Conservation (phyloP, 106 monocot genomes). For the Cymbidium sinense region DNA sequence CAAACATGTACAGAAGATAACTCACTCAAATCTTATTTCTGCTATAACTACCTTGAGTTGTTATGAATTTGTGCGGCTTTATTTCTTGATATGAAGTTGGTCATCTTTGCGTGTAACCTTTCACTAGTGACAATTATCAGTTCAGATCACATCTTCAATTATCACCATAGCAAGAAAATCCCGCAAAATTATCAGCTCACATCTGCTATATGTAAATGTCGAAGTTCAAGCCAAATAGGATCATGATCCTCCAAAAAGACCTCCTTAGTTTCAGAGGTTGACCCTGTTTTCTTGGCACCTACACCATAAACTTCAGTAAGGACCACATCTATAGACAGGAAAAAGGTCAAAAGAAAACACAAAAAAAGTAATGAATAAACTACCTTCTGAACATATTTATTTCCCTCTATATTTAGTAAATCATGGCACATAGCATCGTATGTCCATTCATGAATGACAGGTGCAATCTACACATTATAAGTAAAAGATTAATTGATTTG, state of each 20-base stretch:
- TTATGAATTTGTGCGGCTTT: constrained; percentile 89
- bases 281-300: constrained; percentile 69
- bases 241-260: constrained; percentile 94
- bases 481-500: not conserved
- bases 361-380: not conserved
- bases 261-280: constrained; percentile 75
- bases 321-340: not conserved
- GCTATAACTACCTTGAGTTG: constrained; percentile 34
- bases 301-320: constrained; percentile 1
- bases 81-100: constrained; percentile 74
- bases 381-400: constrained; percentile 81
- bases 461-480: constrained; percentile 54
- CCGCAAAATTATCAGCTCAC: constrained; percentile 21
- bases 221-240: constrained; percentile 87
- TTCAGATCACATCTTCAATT: constrained; percentile 5
- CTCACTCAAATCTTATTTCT: not conserved
- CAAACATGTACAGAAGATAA: not conserved
- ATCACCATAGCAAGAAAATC: constrained; percentile 1
- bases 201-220: constrained; percentile 81
- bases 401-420: constrained; percentile 81
- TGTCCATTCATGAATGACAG: constrained; percentile 92
- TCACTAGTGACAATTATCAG: constrained; percentile 43
- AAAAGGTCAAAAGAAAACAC: not conserved
- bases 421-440: constrained; percentile 98
- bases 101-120: constrained; percentile 82